Conservation (phyloP, 257 asterid genomes). For the Capsicum chinense region DNA sequence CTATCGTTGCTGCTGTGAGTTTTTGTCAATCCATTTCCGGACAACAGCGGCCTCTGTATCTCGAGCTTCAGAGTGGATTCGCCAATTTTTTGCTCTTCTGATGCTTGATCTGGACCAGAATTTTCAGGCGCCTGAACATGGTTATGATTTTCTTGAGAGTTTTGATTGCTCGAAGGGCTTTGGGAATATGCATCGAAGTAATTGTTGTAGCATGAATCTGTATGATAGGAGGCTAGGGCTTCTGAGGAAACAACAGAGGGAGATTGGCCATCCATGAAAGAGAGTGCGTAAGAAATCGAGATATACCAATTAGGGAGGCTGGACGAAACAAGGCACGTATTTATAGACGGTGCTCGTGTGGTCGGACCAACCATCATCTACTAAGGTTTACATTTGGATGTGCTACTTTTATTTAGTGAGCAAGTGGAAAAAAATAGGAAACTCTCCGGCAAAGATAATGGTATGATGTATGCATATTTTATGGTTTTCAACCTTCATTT, state of each 20-base stretch:
- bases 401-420: no score
- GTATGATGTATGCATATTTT: no score
- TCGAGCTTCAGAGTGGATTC: constrained; percentile 25
- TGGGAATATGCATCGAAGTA: constrained; percentile 28
- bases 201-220: background rate
- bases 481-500: no score
- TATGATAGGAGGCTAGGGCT: constrained; percentile 31
- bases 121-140: background rate
- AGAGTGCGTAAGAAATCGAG: no score
- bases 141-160: background rate
- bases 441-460: no score
- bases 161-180: constrained; percentile 21
- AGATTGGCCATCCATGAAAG: constrained; percentile 50
- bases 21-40: constrained; percentile 67
- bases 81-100: constrained; percentile 37
- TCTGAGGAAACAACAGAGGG: constrained; percentile 43
- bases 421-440: no score
- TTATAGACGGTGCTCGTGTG: background rate
- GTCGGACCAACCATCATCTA: background rate
- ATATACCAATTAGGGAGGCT: background rate
- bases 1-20: constrained; percentile 76
- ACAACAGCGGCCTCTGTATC: constrained; percentile 56
- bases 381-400: background rate
- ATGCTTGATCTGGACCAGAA: background rate
- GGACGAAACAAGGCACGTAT: background rate